Evolutionary conservation across 371 early-diverging fungal genomes (phyloP).

Genomic region (Mortierella sp.): DNA sequence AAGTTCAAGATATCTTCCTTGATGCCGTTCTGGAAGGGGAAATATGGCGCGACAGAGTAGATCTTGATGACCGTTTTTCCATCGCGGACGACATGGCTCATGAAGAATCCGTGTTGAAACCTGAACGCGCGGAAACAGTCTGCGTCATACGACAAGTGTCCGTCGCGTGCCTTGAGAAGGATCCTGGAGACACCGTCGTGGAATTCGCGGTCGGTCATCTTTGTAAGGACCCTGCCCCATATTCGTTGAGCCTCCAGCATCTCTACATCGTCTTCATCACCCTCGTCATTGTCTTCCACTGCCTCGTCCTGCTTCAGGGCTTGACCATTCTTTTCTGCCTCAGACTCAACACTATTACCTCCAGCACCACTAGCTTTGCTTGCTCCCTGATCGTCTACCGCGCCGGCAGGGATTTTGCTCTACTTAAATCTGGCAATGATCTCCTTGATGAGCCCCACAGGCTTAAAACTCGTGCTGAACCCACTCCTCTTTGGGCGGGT

Average conservation of each 20-base stretch:
- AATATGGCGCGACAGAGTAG: constrained; percentile 14
- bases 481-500: constrained; percentile 11
- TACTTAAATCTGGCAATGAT: constrained; percentile 15
- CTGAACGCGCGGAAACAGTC: constrained; percentile 43
- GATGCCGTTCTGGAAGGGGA: constrained; percentile 6
- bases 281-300: neutral
- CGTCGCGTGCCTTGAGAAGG: constrained; percentile 32
- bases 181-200: constrained; percentile 34
- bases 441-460: constrained; percentile 14
- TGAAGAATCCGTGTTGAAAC: constrained; percentile 32
- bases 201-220: constrained; percentile 37
- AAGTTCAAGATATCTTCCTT: constrained; percentile 24
- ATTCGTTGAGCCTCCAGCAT: neutral
- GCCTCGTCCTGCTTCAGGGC: constrained; percentile 7
- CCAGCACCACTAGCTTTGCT: neutral
- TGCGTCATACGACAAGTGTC: constrained; percentile 37
- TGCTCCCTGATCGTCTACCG: neutral
- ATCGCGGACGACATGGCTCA: constrained; percentile 27
- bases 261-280: neutral
- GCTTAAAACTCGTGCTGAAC: constrained; percentile 4
- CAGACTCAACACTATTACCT: neutral
- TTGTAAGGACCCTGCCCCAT: neutral
- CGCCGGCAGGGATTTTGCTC: neutral
- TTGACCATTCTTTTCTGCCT: neutral
- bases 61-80: constrained; percentile 32